Evolutionary conservation across 768 basidiomycete genomes (phyloP), one percentile per base, ranked within the genome.

Genomic region (Pleurotus platypus): DNA sequence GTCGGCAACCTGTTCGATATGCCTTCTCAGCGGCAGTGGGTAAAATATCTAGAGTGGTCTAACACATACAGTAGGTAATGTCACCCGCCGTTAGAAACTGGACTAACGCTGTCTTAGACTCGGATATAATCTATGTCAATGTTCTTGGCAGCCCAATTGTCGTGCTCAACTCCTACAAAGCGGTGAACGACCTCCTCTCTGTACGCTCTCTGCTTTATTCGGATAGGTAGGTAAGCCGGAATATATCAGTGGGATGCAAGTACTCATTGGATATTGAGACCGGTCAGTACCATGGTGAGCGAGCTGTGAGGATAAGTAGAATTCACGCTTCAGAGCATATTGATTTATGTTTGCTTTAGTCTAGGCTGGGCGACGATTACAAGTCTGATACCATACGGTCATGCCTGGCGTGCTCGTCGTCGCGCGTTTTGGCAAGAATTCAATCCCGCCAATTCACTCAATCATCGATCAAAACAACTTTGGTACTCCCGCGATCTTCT

Each of bases 401-500:
- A 30, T 27, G 13, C 6, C 4, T 50, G 49, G 49, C 20, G 49
- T 26, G 5, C 15, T 26, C 22, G 60, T 57, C 55, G 42, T 35
- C 22, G 45, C 3, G 22, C 1, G 18, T 11, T 26, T 13, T n/a
- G 15, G 39, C 11, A 27, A 38, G n/a, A 45, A 37, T 18, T 49
- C 1, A 37, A 38, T 37, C 49, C 7, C 8, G 35, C 9, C 50
- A 39, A 53, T 9, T 47, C 11, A 7, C 9, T 15, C 8, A 9
- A 13, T 4, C 45, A 63, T 61, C 59, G 43, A 40, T 48, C 55
- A 22, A 49, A 61, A 43, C 60, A 68, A 42, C 53, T 62, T 18
- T 49, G 59, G 12, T 56, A 71, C 39, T 62, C 66, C 2, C 61
- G 56, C 7, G 55, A 45, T 24, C 64, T 74, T 24, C 58, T 72